Percentiles rank a stretch among this genome's conserved stretches.
Evolutionary conservation across 345 rosid species (phyloP).

Genomic region (Gossypium mustelinum): DNA sequence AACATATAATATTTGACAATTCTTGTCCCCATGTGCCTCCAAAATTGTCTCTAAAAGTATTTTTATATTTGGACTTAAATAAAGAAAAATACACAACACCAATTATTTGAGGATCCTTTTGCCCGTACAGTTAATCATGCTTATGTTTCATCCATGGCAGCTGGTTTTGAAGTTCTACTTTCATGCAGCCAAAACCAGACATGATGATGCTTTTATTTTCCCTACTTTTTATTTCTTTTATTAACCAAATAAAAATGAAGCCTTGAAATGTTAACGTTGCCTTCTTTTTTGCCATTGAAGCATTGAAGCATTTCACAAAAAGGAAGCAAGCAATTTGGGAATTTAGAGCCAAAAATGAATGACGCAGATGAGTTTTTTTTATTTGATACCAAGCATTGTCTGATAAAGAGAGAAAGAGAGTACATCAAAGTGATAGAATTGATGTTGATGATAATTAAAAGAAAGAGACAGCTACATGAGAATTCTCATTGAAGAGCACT

Average conservation of each 20-base stretch:
- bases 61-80: too few relatives aligned
- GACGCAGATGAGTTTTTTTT: not conserved
- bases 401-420: not conserved
- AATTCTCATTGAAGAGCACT: not conserved
- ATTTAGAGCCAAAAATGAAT: not conserved
- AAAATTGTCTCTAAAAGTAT: not conserved
- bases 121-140: not conserved
- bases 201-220: not conserved
- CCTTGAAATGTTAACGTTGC: not conserved
- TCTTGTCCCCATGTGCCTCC: not conserved
- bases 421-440: not conserved
- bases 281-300: not conserved
- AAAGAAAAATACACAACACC: not conserved
- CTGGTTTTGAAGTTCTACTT: not conserved
- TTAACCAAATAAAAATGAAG: not conserved
- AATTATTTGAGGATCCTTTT: not conserved
- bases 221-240: too few relatives aligned
- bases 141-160: slow-evolving; percentile 9
- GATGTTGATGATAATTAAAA: not conserved
- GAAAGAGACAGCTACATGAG: not conserved
- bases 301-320: not conserved
- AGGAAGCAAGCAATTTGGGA: not conserved
- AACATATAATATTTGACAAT: not conserved
- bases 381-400: not conserved
- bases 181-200: slow-evolving; percentile 8